These are phyloP conservation scores for Cercospora sojina DNA, from an alignment of 2,329 filamentous ascomycete genomes.

Conservation along the genomic window DNA sequence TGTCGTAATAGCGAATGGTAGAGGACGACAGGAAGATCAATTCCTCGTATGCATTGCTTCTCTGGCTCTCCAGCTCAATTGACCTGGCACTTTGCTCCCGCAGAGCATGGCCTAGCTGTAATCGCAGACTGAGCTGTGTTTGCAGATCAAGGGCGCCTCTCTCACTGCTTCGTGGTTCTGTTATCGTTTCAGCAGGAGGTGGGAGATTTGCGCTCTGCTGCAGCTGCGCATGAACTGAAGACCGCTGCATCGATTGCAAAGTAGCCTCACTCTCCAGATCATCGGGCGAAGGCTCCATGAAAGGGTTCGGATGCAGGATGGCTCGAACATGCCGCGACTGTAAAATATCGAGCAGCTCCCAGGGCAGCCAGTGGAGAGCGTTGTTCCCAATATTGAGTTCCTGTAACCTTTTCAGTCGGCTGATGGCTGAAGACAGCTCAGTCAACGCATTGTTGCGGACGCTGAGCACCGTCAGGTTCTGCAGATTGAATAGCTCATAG, in stretches of 20 bases:
- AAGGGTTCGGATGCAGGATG: slow-evolving; percentile 63
- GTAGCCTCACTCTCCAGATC: slow-evolving; percentile 16
- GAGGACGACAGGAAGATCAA: slow-evolving; percentile 36
- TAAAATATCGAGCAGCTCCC: slow-evolving; percentile 61
- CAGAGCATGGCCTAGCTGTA: slow-evolving; percentile 28
- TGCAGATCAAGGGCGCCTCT: slow-evolving; percentile 19
- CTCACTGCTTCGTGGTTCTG: slow-evolving; percentile 11
- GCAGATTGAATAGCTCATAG: slow-evolving; percentile 59
- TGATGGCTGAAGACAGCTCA: slow-evolving; percentile 61
- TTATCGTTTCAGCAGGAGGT: slow-evolving; percentile 17
- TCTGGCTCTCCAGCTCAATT: neutral
- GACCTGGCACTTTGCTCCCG: slow-evolving; percentile 22
- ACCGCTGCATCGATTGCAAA: neutral
- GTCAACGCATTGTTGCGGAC: slow-evolving; percentile 63
- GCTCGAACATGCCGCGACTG: slow-evolving; percentile 50
- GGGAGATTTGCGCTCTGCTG: slow-evolving; percentile 21
- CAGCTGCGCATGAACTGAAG: slow-evolving; percentile 8
- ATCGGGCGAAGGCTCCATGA: slow-evolving; percentile 38
- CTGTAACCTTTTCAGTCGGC: slow-evolving; percentile 57
- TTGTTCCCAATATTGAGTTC: slow-evolving; percentile 68
- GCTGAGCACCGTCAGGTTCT: slow-evolving; percentile 63
- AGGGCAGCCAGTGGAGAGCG: slow-evolving; percentile 59
- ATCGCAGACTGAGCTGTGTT: slow-evolving; percentile 24
- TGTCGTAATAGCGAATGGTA: slow-evolving; percentile 29
- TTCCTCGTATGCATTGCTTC: slow-evolving; percentile 25